Base-by-base conservation (phyloP, 495 filamentous ascomycete genomes). In the Hypoxylon intermedium region DNA sequence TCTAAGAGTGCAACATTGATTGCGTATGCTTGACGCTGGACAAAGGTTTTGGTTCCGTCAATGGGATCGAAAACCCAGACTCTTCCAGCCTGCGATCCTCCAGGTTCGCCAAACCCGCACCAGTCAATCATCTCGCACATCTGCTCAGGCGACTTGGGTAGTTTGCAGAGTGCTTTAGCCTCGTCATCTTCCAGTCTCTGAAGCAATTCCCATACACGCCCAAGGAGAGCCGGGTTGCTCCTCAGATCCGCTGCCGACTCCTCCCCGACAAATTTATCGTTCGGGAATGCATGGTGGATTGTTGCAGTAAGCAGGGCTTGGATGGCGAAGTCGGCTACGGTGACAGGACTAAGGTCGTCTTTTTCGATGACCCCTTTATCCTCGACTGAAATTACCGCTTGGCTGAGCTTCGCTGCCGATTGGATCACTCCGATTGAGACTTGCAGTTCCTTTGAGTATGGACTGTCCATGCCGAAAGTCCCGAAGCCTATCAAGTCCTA, bases 31-130 rank as follows among this genome's bases (percentile, higher is more conserved):
- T 86, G 74, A 30, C 82, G 81, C 6, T 71, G 70, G 11, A 90
- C 79, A 49, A 86, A 90, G 2, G 84, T 86, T 31, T 81, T 82
- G 0, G 88, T 90, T 19, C 88, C 88, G 56, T 90, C 88, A 40
- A 90, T 87, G 0, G 88, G 88, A 65, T 90, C 88, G 28, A 90
- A 79, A 2, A 88, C 83, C 87, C 87, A 90, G 1, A 81, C 74
- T 3, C 81, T 68, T 2, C 75, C 70, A 1, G 74, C 71, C 0
- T 61, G 64, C 0, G 70, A 65, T 12, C 77, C 75, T 0, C 63
- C 63, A 6, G 72, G 69, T 7, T 67, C 70, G 1, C 78, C 80
- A 37, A 72, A 71, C 0, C 80, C 80, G 24, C 86, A 86, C 40
- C 81, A 73, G 67, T 89, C 87, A 61, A 91, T 88, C 45, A 84